Base-by-base conservation (phyloP, 208 protist species). In the Crithidia thermophila region DNA sequence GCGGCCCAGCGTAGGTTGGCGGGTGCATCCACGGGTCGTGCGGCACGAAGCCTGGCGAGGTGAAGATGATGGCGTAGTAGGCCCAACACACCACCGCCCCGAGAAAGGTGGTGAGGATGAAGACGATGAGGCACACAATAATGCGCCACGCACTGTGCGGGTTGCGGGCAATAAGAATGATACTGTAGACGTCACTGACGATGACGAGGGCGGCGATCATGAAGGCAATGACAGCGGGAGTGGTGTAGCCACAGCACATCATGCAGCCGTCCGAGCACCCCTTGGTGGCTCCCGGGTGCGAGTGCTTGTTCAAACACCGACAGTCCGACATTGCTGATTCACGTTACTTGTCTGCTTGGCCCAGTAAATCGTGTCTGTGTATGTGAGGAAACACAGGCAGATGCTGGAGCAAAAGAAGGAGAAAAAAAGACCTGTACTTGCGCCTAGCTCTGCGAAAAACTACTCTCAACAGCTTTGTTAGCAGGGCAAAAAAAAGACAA, bases 31-130 rank as follows among this genome's bases (percentile, higher is more conserved):
- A 94, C 33, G 72, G 52, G 0, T 75, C 64, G 1, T 18, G 60
- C 0, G 78, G 71, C 30, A 94, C 88, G 42, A 83, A 91, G 14
- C 88, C 88, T 0, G 85, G 85, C 18, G 67, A 10, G 28, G 77
- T 84, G 51, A 81, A 84, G 40, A 91, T 58, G 46, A 84, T 60
- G 20, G 23, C 7, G 37, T 81, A 82, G 49, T 85, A 90, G 6
- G 82, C 34, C 72, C 66, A 85, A 14, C 83, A 30, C 21, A 81
- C 66, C 7, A 82, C 14, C 0, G 30, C 57, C 11, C 11, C 55
- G 7, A 62, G 21, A 11, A 60, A 13, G 2, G 61, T 64, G 6
- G 72, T 72, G 5, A 91, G 25, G 2, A 87, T 7, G 3, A 92
- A 27, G 30, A 70, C 76, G 7, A 88, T 45, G 23, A 88, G 33